Base-by-base conservation (phyloP, 768 basidiomycete genomes). In the Russula griseocarnosa region DNA sequence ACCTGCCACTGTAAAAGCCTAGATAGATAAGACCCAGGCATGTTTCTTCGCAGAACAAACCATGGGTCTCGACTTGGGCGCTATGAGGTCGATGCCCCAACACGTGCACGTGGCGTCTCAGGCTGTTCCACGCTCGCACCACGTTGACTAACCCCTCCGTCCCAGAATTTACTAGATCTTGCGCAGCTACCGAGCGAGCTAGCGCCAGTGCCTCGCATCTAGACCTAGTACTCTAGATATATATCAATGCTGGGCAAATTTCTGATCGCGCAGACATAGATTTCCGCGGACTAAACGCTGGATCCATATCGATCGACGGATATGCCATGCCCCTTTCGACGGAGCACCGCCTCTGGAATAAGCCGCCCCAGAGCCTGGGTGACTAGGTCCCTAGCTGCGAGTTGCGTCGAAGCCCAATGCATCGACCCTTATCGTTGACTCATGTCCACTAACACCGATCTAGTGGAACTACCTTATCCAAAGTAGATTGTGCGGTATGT, bases 251-350 rank as follows among this genome's bases (percentile, higher is more conserved):
- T 40, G 22, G 22, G 6, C 46, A 32, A 18, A 9, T 46, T 56
- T 65, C 54, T 55, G 63, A 65, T 56, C n/a, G 47, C 54, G 53
- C 59, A 51, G 54, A 2, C 47, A 44, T 9, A 34, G 30, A 38
- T 20, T 40, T 40, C 53, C 63, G 59, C 63, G 63, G 63, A 60
- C 54, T n/a, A 10, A 11, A 51, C 59, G 63, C 63, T 65, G 63
- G 42, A 53, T 47, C 30, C 36, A 60, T 30, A 55, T 36, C 54
- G 22, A 65, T 60, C 53, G 59, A n/a, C n/a, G n/a, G n/a, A 61
- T 65, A 60, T 55, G 20, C 59, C n/a, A n/a, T n/a, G n/a, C n/a
- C n/a, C 47, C 3, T 44, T 55, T 55, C 5, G n/a, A n/a, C 16
- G 38, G 63, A 55, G 46, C 59, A 40, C 30, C 32, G 38, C 22